A percentile compares a stretch with the other conserved stretches of the same genome.
These are phyloP conservation scores for Rosellinia necatrix DNA, from an alignment of 2,329 filamentous ascomycete species.

Conservation along the genomic window DNA sequence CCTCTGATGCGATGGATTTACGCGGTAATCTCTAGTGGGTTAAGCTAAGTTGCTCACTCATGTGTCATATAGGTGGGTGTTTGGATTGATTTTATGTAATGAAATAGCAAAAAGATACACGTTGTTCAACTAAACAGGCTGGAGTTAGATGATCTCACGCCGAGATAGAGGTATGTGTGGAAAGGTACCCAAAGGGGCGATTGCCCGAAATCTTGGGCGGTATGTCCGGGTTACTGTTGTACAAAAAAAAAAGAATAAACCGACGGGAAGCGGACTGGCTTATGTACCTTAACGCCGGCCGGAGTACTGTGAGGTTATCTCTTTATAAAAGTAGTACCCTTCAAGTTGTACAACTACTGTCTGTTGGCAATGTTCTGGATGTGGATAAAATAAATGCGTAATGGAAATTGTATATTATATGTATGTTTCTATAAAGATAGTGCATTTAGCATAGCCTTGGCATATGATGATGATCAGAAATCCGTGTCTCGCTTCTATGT, in stretches of 20 bases:
- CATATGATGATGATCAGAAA: too few species aligned
- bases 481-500: too few species aligned
- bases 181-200: neutral
- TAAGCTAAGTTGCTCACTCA: neutral
- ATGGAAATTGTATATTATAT: too few species aligned
- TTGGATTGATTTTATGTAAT: slow-evolving; percentile 6
- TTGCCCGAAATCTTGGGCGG: too few species aligned
- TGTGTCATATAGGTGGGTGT: slow-evolving; percentile 4
- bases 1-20: slow-evolving; percentile 28
- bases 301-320: too few species aligned
- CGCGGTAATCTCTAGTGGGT: neutral
- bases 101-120: neutral
- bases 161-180: neutral
- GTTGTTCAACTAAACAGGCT: neutral
- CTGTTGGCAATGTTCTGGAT: neutral
- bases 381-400: neutral
- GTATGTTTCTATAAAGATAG: too few species aligned
- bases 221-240: too few species aligned
- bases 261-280: too few species aligned
- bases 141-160: neutral
- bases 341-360: neutral
- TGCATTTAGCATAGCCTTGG: too few species aligned
- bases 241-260: too few species aligned
- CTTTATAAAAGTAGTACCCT: too few species aligned
- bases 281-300: neutral